Percentiles rank a stretch among this genome's conserved stretches.
Conservation (phyloP, 2,329 filamentous ascomycete species). For the Venturia effusa region DNA sequence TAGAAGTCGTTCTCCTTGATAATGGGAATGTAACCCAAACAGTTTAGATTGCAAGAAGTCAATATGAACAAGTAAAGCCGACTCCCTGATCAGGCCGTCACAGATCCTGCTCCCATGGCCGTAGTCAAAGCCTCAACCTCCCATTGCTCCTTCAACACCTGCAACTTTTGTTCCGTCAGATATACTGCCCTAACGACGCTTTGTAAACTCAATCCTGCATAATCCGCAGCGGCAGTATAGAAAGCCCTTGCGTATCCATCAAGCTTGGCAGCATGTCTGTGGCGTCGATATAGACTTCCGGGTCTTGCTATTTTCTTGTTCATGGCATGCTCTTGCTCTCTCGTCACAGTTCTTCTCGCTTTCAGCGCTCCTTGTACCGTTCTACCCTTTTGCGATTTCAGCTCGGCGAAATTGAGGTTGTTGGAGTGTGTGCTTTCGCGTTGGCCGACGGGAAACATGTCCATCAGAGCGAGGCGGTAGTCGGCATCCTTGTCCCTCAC, state of each 20-base stretch:
- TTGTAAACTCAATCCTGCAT: slow-evolving; percentile 36
- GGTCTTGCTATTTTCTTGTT: slow-evolving; percentile 23
- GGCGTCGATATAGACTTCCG: slow-evolving; percentile 40
- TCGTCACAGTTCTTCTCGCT: slow-evolving; percentile 24
- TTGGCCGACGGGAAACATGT: slow-evolving; percentile 28
- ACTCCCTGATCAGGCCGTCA: background rate
- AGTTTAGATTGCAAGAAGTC: no score
- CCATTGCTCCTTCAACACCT: slow-evolving; percentile 29
- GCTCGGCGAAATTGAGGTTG: slow-evolving; percentile 16
- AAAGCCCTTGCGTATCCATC: slow-evolving; percentile 35
- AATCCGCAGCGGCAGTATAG: slow-evolving; percentile 39
- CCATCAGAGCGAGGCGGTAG: slow-evolving; percentile 29
- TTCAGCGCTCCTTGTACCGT: slow-evolving; percentile 33
- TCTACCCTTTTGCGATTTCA: slow-evolving; percentile 27
- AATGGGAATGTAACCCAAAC: no score
- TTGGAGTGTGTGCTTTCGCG: background rate
- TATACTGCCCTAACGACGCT: slow-evolving; percentile 41
- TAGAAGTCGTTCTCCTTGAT: no score
- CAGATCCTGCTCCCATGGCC: background rate
- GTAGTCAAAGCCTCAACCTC: background rate
- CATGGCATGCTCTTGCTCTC: slow-evolving; percentile 19
- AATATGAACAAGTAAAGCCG: background rate
- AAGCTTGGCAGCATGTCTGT: slow-evolving; percentile 37
- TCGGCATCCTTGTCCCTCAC: slow-evolving; percentile 26
- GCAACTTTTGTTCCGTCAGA: slow-evolving; percentile 30